Conservation (phyloP, 2,329 filamentous ascomycete genomes). For the Fragosphaeria purpurea region DNA sequence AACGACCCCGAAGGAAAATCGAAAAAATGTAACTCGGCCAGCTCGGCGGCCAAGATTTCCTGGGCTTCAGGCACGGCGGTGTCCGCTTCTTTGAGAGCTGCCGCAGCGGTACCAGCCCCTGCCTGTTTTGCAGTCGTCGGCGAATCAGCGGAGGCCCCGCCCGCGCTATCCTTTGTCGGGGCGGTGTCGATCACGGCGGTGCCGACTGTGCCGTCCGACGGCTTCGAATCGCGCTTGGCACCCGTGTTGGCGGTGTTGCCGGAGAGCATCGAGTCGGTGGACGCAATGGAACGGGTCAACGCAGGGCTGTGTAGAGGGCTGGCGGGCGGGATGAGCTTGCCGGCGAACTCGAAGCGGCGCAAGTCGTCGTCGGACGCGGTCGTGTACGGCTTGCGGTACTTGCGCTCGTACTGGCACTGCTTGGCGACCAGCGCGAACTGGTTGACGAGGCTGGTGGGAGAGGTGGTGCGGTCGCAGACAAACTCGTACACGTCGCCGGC, state of each 20-base stretch:
- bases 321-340: conserved; percentile 53
- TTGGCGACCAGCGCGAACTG: conserved; percentile 75
- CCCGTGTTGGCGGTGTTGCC: conserved; percentile 37
- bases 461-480: conserved; percentile 59
- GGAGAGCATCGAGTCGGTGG: conserved; percentile 45
- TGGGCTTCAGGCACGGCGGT: conserved; percentile 57
- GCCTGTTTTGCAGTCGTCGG: neutral
- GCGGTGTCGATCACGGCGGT: conserved; percentile 16
- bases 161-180: conserved; percentile 24
- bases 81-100: conserved; percentile 15
- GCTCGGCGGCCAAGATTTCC: conserved; percentile 65
- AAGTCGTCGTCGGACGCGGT: conserved; percentile 76
- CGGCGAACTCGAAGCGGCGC: conserved; percentile 68
- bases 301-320: conserved; percentile 52
- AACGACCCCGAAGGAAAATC: conserved; percentile 85
- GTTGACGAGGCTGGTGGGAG: conserved; percentile 54
- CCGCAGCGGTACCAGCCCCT: conserved; percentile 8
- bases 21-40: conserved; percentile 83
- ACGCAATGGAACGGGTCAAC: conserved; percentile 45
- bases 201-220: conserved; percentile 14
- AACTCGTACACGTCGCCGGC: conserved; percentile 95
- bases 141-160: conserved; percentile 12
- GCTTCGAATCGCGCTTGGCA: conserved; percentile 27
- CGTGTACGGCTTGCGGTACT: conserved; percentile 71
- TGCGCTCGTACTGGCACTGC: conserved; percentile 96